Evolutionary conservation across 2,329 filamentous ascomycete genomes (phyloP).

Genomic region (Cryphonectria parasitica): DNA sequence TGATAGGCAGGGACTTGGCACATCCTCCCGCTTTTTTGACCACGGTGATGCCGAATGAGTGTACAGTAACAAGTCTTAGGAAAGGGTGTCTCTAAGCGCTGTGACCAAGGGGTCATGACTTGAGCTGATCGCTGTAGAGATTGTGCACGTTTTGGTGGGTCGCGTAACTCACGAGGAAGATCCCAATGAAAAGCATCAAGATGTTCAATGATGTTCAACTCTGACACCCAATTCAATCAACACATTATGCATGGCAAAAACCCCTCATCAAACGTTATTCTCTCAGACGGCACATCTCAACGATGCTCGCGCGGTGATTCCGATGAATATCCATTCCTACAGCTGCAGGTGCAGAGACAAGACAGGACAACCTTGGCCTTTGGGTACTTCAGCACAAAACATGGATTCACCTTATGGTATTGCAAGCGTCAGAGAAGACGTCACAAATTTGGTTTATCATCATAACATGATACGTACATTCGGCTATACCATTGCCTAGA

Average conservation of each 20-base stretch:
- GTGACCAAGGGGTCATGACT: neutral
- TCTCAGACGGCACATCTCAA: neutral
- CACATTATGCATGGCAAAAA: neutral
- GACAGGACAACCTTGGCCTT: neutral
- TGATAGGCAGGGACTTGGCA: conserved; percentile 7
- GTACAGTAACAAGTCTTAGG: neutral
- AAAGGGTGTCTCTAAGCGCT: neutral
- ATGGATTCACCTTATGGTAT: neutral
- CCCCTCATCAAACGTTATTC: neutral
- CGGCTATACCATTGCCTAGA: no score
- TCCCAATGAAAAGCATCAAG: neutral
- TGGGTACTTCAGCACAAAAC: neutral
- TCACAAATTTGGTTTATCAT: neutral
- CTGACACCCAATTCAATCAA: neutral
- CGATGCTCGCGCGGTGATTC: neutral
- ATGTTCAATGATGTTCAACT: neutral
- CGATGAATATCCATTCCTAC: neutral
- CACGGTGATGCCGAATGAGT: neutral
- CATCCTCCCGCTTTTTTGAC: neutral
- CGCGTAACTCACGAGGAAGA: neutral
- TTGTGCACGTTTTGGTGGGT: neutral
- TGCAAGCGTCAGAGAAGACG: neutral
- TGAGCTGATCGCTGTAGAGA: neutral
- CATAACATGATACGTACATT: no score
- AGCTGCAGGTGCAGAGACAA: no score